Evolutionary conservation across 495 filamentous ascomycete species (phyloP).

Genomic region (Penicillium samsonianum): DNA sequence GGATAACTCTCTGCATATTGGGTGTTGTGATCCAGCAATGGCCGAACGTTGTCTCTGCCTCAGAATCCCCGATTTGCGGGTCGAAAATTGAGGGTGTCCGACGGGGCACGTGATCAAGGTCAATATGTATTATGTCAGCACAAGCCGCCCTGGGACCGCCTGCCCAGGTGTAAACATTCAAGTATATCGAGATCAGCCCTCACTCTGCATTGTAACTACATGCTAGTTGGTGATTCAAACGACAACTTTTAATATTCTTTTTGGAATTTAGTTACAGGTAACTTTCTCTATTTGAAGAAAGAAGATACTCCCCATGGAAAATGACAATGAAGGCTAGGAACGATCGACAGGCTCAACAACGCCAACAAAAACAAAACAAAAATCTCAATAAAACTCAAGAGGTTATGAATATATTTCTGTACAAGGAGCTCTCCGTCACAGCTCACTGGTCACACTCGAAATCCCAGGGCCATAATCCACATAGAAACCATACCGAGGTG

Average conservation of each 20-base stretch:
- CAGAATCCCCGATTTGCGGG: slow-evolving; percentile 18
- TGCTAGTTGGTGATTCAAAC: neutral
- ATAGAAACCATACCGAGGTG: neutral
- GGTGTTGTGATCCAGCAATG: slow-evolving; percentile 34
- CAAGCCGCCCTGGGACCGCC: too few species aligned
- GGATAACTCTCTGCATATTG: slow-evolving; percentile 75
- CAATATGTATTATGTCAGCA: slow-evolving; percentile 10
- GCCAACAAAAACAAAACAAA: neutral
- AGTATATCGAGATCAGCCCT: neutral
- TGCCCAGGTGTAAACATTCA: neutral
- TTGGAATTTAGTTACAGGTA: neutral
- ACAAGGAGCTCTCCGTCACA: neutral
- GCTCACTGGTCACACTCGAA: neutral
- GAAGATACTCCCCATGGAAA: neutral
- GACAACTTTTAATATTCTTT: neutral
- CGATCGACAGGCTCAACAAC: neutral
- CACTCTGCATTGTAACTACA: neutral
- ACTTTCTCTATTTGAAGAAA: neutral
- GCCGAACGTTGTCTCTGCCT: slow-evolving; percentile 31
- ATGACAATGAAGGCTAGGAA: neutral
- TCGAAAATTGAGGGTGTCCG: slow-evolving; percentile 43
- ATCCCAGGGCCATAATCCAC: neutral
- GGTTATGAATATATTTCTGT: neutral
- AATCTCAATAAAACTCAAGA: neutral
- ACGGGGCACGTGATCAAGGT: slow-evolving; percentile 24